A percentile compares a stretch with the other conserved stretches of the same genome.
phyloP scores from a whole-genome alignment of 805 yeast species.

The Myxozyma udenii region DNA sequence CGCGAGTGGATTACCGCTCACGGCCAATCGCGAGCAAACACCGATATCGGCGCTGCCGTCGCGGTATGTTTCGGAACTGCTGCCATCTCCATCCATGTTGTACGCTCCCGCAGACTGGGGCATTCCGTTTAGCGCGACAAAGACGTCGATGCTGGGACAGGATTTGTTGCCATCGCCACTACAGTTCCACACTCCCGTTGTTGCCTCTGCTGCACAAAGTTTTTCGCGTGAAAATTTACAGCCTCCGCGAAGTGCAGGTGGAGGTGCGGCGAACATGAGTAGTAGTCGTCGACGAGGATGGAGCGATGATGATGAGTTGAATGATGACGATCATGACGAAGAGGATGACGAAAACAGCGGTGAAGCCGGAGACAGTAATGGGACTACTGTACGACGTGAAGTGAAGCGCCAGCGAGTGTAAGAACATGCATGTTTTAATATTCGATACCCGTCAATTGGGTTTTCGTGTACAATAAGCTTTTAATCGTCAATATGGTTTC shows the following conservation, averaged over 20 bases:
- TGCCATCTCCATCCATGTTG: constrained; percentile 78
- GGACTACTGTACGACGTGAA: not conserved
- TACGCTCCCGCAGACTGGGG: constrained; percentile 43
- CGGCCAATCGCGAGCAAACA: constrained; percentile 55
- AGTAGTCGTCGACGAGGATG: not conserved
- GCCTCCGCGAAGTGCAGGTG: not conserved
- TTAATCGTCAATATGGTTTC: too few relatives aligned
- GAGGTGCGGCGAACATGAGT: not conserved
- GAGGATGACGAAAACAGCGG: not conserved
- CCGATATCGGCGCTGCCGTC: constrained; percentile 69
- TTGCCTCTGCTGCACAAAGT: constrained; percentile 27
- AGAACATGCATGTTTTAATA: too few relatives aligned
- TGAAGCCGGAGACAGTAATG: too few relatives aligned
- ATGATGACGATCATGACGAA: not conserved
- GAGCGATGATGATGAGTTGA: not conserved
- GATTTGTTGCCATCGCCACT: constrained; percentile 35
- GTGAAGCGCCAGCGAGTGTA: not conserved
- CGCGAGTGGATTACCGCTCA: not conserved
- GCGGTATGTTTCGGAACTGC: constrained; percentile 64
- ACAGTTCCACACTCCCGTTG: constrained; percentile 35
- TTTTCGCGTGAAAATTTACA: constrained; percentile 1
- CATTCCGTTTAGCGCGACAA: constrained; percentile 13
- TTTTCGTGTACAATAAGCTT: too few relatives aligned
- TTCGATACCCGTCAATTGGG: too few relatives aligned
- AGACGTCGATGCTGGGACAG: constrained; percentile 16